Conservation (phyloP, 345 rosid species). For the Acer saccharum region DNA sequence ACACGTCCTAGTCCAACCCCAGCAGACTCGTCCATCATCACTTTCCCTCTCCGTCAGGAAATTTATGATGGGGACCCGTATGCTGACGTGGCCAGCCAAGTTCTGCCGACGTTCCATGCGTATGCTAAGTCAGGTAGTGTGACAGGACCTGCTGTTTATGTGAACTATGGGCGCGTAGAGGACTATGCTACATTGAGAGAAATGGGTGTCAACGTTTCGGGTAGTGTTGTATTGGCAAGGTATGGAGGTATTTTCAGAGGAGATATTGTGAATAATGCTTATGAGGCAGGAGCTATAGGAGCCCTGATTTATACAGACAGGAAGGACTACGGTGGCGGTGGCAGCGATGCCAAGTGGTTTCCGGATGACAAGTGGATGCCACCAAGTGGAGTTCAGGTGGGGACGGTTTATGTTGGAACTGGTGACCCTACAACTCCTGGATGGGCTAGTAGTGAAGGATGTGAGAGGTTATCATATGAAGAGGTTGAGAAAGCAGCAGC, state of each 20-base stretch:
- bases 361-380: slow-evolving; percentile 76
- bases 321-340: slow-evolving; percentile 65
- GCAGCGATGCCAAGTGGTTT: slow-evolving; percentile 51
- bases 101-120: slow-evolving; percentile 71
- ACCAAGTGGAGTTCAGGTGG: slow-evolving; percentile 87
- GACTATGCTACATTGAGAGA: slow-evolving; percentile 51
- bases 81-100: slow-evolving; percentile 60
- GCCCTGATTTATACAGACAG: slow-evolving; percentile 62
- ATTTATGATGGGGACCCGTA: slow-evolving; percentile 62
- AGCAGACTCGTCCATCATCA: slow-evolving; percentile 28
- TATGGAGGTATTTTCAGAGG: slow-evolving; percentile 78
- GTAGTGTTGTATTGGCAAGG: slow-evolving; percentile 56
- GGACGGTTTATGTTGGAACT: slow-evolving; percentile 53
- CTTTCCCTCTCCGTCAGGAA: slow-evolving; percentile 53
- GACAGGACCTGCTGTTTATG: slow-evolving; percentile 61
- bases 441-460: slow-evolving; percentile 69
- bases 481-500: slow-evolving; percentile 55
- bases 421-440: slow-evolving; percentile 91
- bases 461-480: slow-evolving; percentile 70
- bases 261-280: slow-evolving; percentile 68
- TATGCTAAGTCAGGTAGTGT: slow-evolving; percentile 78
- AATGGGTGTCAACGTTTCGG: slow-evolving; percentile 51
- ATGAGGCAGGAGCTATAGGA: slow-evolving; percentile 68
- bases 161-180: slow-evolving; percentile 72
- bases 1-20: slow-evolving; percentile 24